phyloP scores from a whole-genome alignment of 192 early-diverging fungal species.

The Phlyctochytrium planicorne region DNA sequence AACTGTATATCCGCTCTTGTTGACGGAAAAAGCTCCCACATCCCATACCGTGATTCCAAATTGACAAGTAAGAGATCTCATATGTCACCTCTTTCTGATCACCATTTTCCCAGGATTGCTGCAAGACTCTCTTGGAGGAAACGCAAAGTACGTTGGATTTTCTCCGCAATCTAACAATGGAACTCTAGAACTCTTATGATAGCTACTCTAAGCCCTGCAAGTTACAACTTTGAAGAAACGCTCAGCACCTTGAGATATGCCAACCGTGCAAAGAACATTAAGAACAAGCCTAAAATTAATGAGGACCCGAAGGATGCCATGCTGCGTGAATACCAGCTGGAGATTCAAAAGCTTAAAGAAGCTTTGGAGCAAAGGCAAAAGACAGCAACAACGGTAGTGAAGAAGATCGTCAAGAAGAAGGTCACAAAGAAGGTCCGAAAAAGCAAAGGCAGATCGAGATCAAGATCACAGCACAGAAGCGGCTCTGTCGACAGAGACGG shows the following conservation, averaged over 20 bases:
- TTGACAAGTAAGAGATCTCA: slow-evolving; percentile 46
- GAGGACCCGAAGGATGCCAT: slow-evolving; percentile 68
- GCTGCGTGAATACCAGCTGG: slow-evolving; percentile 65
- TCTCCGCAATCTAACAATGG: background rate
- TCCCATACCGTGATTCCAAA: slow-evolving; percentile 67
- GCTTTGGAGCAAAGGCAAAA: slow-evolving; percentile 50
- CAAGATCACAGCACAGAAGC: background rate
- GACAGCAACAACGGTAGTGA: slow-evolving; percentile 35
- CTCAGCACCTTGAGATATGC: slow-evolving; percentile 60
- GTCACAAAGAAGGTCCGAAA: slow-evolving; percentile 51
- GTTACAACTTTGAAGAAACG: slow-evolving; percentile 65
- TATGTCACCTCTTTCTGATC: background rate
- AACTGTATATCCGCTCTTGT: slow-evolving; percentile 67
- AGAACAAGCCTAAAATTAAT: slow-evolving; percentile 66
- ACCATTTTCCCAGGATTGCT: slow-evolving; percentile 42
- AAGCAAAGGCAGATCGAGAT: background rate
- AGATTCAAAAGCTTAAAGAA: slow-evolving; percentile 55
- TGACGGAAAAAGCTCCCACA: slow-evolving; percentile 59
- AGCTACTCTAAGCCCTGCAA: slow-evolving; percentile 59
- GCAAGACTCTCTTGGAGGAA: slow-evolving; percentile 66
- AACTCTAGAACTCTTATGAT: slow-evolving; percentile 57
- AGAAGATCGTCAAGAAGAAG: slow-evolving; percentile 50
- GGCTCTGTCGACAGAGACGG: background rate
- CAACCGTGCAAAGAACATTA: slow-evolving; percentile 66
- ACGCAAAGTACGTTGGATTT: slow-evolving; percentile 47